These are phyloP conservation scores for Salix purpurea DNA, from an alignment of 345 rosid genomes.

Conservation along the genomic window DNA sequence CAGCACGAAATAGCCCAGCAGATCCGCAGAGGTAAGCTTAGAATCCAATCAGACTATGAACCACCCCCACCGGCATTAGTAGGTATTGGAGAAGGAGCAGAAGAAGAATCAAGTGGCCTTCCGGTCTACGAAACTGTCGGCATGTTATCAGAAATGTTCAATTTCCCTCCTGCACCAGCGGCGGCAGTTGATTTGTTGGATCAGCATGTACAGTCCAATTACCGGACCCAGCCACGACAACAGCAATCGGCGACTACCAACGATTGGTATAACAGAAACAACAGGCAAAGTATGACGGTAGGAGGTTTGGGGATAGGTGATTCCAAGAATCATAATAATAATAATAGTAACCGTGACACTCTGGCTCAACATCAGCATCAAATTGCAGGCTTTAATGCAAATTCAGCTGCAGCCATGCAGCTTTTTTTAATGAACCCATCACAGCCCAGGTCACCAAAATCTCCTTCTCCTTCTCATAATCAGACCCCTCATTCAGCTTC, in stretches of 20 bases:
- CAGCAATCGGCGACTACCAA: slow-evolving; percentile 8
- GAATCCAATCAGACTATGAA: slow-evolving; percentile 37
- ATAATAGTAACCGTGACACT: slow-evolving; percentile 19
- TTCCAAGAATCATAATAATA: slow-evolving; percentile 24
- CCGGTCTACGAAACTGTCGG: slow-evolving; percentile 76
- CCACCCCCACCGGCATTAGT: slow-evolving; percentile 43
- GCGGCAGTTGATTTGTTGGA: slow-evolving; percentile 33
- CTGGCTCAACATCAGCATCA: slow-evolving; percentile 43
- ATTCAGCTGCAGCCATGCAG: slow-evolving; percentile 86
- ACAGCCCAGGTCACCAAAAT: slow-evolving; percentile 67
- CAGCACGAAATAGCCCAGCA: slow-evolving; percentile 57
- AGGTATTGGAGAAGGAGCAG: slow-evolving; percentile 35
- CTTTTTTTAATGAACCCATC: slow-evolving; percentile 75
- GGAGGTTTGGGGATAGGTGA: slow-evolving; percentile 32
- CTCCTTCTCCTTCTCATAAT: slow-evolving; percentile 44
- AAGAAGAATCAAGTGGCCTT: slow-evolving; percentile 42
- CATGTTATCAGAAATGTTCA: slow-evolving; percentile 95
- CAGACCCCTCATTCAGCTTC: slow-evolving; percentile 32
- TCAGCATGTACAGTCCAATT: slow-evolving; percentile 24
- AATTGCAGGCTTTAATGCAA: slow-evolving; percentile 63
- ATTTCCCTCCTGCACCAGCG: slow-evolving; percentile 48
- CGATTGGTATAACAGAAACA: slow-evolving; percentile 46
- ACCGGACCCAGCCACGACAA: slow-evolving; percentile 17
- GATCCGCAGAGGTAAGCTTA: slow-evolving; percentile 66
- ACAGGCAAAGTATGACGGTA: slow-evolving; percentile 13